Base-by-base conservation (phyloP, 192 early-diverging fungal species). In the Lunasporangiospora selenospora region DNA sequence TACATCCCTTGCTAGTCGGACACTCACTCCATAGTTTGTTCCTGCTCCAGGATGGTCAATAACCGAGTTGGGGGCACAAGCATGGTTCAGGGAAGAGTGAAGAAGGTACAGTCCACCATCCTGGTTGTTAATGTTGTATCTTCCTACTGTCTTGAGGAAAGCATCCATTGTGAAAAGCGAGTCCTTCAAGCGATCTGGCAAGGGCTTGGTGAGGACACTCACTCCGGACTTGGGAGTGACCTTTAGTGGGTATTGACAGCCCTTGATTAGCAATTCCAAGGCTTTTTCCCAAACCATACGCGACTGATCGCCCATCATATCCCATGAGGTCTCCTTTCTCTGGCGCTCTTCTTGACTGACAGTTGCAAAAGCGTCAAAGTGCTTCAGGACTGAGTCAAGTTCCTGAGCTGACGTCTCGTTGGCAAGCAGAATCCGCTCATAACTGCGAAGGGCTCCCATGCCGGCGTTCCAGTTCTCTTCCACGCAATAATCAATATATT, bases 101-200 rank as follows among this genome's bases (percentile, higher is more conserved):
- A 87, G 58, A 37, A 83, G 58, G 44, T 87, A 87, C 43, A 87
- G 50, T 19, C 85, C 85, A 56, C 85, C 85, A 36, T 81, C 80
- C 50, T 87, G 85, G 63, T 87, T 84, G 52, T 87, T 87, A 60
- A 87, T 76, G 57, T 84, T 83, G 59, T 82, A 87, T 39, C 81
- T 78, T 30, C 85, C 85, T 16, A 87, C 66, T 33, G 80, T 81
- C 9, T 80, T 75, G 26, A 87, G 61, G 58, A 81, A 87, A 0
- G 80, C 82, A 33, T 80, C 75, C 65, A 83, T 80, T 8, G 79
- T 69, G 37, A 87, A 85, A 39, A 87, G 65, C 26, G 62, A 63
- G 15, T 80, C 56, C 7, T 67, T 61, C 24, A 83, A 43, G 26
- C 73, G 58, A 16, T 77, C 75, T 1, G 85, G 85, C 12, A 87